These are phyloP conservation scores for Pneumocystis sp. DNA, from an alignment of 1,139 yeast genomes.

Conservation along the genomic window DNA sequence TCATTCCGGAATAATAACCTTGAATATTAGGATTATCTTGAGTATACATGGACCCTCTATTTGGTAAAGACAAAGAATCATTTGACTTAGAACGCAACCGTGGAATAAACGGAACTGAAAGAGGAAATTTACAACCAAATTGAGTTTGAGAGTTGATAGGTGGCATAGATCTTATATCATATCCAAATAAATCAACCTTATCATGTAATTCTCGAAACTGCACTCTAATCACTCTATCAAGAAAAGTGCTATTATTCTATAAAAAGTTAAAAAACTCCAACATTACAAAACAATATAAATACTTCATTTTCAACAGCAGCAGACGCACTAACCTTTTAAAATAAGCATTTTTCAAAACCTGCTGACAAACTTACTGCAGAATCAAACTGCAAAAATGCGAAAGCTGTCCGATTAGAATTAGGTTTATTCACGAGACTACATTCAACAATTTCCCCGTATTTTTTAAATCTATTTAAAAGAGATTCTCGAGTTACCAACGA, in stretches of 20 bases:
- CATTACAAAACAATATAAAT: background rate
- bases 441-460: constrained; percentile 49
- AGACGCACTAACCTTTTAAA: constrained; percentile 46
- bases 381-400: constrained; percentile 57
- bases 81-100: background rate
- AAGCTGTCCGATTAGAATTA: constrained; percentile 30
- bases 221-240: constrained; percentile 7
- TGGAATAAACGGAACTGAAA: background rate
- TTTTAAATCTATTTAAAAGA: constrained; percentile 41
- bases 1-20: background rate
- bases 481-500: constrained; percentile 38
- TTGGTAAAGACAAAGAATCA: background rate
- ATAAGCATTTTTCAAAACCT: background rate
- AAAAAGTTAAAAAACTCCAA: background rate
- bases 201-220: constrained; percentile 10
- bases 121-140: background rate
- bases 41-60: background rate
- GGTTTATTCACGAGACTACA: constrained; percentile 11
- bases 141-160: background rate
- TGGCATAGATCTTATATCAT: background rate
- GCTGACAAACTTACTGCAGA: constrained; percentile 23
- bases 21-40: background rate
- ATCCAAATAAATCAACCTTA: background rate
- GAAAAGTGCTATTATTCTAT: constrained; percentile 5
- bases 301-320: constrained; percentile 47